These are phyloP conservation scores for Candida xiaguanensis DNA, from an alignment of 805 yeast species.

Conservation along the genomic window DNA sequence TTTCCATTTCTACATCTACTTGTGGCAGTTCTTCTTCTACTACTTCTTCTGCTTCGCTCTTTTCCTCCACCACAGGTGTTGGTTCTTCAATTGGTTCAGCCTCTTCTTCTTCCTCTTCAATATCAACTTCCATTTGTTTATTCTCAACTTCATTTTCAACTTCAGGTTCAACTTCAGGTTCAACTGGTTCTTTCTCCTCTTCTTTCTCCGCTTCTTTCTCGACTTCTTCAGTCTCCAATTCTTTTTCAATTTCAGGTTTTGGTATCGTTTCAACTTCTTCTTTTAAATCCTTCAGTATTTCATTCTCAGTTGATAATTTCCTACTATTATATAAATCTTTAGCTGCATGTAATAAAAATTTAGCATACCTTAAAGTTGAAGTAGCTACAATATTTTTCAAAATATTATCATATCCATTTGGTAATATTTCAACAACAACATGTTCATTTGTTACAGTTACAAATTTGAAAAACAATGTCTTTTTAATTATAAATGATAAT, in stretches of 20 bases:
- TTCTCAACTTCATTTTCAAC: constrained; percentile 6
- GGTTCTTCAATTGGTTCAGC: constrained; percentile 5
- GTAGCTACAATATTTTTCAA: constrained; percentile 21
- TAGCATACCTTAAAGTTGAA: constrained; percentile 14
- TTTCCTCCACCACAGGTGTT: constrained; percentile 8
- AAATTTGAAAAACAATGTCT: constrained; percentile 15
- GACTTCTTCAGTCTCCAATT: constrained; percentile 12
- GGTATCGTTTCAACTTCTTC: constrained; percentile 10
- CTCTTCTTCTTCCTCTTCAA: constrained; percentile 1
- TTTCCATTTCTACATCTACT: constrained; percentile 3
- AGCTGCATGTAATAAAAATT: constrained; percentile 7
- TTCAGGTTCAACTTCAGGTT: constrained; percentile 5
- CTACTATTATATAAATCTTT: constrained; percentile 6
- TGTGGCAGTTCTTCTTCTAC: constrained; percentile 6
- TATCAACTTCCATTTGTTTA: constrained; percentile 2
- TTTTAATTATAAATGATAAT: constrained; percentile 8
- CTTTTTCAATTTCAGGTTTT: constrained; percentile 1
- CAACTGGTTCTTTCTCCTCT: no score
- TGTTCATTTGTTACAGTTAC: constrained; percentile 17
- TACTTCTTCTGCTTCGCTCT: constrained; percentile 7
- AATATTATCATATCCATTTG: constrained; percentile 15
- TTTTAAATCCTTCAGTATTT: no score
- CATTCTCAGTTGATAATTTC: constrained; percentile 6
- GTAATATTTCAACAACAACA: constrained; percentile 18
- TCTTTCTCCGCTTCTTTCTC: constrained; percentile 9